Evolutionary conservation across 1,139 yeast species (phyloP), one percentile per base, ranked within the genome.

Genomic region (Kluyveromyces sp.): DNA sequence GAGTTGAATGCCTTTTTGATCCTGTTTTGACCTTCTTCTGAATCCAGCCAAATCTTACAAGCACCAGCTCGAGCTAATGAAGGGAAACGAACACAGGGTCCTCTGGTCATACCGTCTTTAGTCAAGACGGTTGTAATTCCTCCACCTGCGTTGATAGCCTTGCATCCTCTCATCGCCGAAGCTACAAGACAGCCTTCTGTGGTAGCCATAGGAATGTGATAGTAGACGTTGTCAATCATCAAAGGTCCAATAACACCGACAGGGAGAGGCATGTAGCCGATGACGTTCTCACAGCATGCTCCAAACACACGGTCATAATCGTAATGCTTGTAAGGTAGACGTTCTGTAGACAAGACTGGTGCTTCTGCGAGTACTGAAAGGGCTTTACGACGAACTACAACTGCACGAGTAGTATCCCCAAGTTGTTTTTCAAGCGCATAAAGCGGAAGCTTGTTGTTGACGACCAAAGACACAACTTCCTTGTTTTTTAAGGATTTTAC

Each of bases 161-260:
- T 92, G 71, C 98, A 92, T 54, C 98, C 99, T 68, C 99, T 83
- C 95, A 87, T 89, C 12, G 98, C 83, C 13, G 97, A 88, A 1
- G 98, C 99, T 51, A 92, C 96, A 48, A 92, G 74, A 70, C 97
- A 92, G 45, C 99, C 99, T 70, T 92, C 99, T 41, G 98, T 92
- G 25, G 99, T 92, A 31, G 99, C 99, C 95, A 92, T 88, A 40
- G 99, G 99, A 54, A 92, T 80, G 65, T 86, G 95, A 63, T 76
- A 83, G 40, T 94, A 78, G 54, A 75, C 79, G 38, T 88, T 92
- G 64, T 92, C 98, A 58, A 92, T 85, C 46, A 85, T 71, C 63
- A 94, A 69, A 4, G 99, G 98, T 45, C 99, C 99, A 31, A 97
- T 97, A 61, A 94, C 83, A 64, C 99, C 98, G 48, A 92, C 87